phyloP scores from a whole-genome alignment of 1,139 yeast species.

The Diutina catenulata region DNA sequence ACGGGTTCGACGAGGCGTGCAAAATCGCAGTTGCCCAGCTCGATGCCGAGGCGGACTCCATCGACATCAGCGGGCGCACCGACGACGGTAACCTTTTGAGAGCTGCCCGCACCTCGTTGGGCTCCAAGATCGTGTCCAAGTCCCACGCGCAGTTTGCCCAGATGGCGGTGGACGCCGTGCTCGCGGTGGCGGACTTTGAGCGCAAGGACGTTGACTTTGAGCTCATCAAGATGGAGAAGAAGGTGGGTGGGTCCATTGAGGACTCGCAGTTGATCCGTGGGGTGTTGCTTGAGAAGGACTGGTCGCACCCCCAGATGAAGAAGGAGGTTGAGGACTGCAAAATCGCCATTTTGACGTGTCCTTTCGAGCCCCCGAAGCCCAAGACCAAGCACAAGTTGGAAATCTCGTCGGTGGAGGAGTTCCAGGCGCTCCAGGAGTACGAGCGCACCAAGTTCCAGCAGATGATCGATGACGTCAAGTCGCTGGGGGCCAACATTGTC shows the following conservation, averaged over 20 bases:
- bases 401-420: constrained; percentile 85
- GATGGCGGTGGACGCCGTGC: constrained; percentile 95
- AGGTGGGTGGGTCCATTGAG: constrained; percentile 87
- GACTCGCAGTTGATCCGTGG: constrained; percentile 82
- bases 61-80: constrained; percentile 38
- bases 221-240: constrained; percentile 88
- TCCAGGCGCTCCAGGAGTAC: constrained; percentile 76
- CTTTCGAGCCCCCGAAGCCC: constrained; percentile 99
- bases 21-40: constrained; percentile 73
- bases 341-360: constrained; percentile 92
- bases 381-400: constrained; percentile 96
- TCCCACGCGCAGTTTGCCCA: constrained; percentile 87
- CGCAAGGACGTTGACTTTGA: constrained; percentile 96
- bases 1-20: constrained; percentile 96
- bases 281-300: constrained; percentile 89
- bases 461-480: constrained; percentile 82
- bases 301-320: constrained; percentile 98
- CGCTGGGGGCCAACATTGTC: constrained; percentile 89
- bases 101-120: constrained; percentile 91
- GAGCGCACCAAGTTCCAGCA: constrained; percentile 85
- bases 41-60: constrained; percentile 60
- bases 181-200: constrained; percentile 83
- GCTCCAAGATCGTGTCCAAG: constrained; percentile 92
- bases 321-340: constrained; percentile 68
- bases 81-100: constrained; percentile 50